Base-by-base conservation (phyloP, 768 basidiomycete species). In the Lentinula aciculospora region DNA sequence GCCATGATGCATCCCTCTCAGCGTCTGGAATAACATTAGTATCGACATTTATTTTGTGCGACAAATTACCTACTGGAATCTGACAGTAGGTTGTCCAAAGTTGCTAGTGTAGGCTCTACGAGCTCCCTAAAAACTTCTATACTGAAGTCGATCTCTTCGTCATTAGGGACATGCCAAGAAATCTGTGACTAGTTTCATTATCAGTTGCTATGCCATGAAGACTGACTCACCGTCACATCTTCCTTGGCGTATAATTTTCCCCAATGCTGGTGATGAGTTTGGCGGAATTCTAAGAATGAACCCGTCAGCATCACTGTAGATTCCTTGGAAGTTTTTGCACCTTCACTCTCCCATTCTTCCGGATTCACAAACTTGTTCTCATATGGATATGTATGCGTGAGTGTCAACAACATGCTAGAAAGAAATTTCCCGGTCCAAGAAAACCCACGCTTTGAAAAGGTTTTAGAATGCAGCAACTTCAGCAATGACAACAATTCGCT, bases 281-380 rank as follows among this genome's bases (percentile, higher is more conserved):
- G 68, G 47, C 79, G 76, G 71, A 92, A 89, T 21, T 88, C 90
- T 90, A 63, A 25, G 27, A 8, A 10, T 7, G 25, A 2, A 2
- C 15, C 40, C 25, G 12, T 56, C n/a, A 56, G 21, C 54, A n/a
- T n/a, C n/a, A 10, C 7, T 42, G 32, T 19, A 17, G 7, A 13
- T 49, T 7, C 19, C 29, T 49, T 28, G 21, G 9, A n/a, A 21
- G 8, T 44, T 13, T 39, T n/a, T 72, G 42, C 57, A 91, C 92
- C 86, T 66, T 84, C 75, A 61, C 84, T 86, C 0, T 78, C 67
- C 87, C 90, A 90, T 61, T 89, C 87, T 4, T 85, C 81, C 0
- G 82, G 78, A 61, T 94, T 93, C 36, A 89, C 84, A 61, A 92
- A 92, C 61, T 82, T 84, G 67, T 89, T 88, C 65, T 96, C 92